Percentiles rank a stretch among this genome's conserved stretches.
Evolutionary conservation across 495 filamentous ascomycete species (phyloP).

Genomic region (Sphaerosporella brunnea): DNA sequence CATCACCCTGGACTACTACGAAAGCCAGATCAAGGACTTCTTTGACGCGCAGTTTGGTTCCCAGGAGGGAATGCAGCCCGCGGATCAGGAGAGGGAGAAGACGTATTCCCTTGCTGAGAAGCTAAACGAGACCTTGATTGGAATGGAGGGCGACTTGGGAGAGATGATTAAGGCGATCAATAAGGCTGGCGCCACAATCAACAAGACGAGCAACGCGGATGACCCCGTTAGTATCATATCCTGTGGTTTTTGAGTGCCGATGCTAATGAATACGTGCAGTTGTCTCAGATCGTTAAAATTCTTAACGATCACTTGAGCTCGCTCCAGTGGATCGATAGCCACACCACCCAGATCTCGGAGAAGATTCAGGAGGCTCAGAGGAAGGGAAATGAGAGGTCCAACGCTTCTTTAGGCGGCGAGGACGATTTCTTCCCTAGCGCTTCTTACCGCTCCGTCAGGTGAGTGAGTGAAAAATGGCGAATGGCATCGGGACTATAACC

Average conservation of each 20-base stretch:
- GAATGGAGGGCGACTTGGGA: conserved; percentile 75
- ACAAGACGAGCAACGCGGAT: conserved; percentile 71
- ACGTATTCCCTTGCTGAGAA: conserved; percentile 88
- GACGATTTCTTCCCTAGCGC: conserved; percentile 29
- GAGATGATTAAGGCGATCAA: conserved; percentile 99
- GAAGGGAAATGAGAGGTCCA: conserved; percentile 16
- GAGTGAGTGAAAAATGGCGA: background rate
- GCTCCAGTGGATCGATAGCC: conserved; percentile 70
- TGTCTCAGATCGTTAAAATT: conserved; percentile 83
- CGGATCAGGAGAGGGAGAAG: conserved; percentile 83
- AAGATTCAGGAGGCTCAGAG: conserved; percentile 25
- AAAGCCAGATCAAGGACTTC: conserved; percentile 72
- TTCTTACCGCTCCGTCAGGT: background rate
- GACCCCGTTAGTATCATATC: conserved; percentile 51
- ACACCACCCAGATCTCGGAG: conserved; percentile 15
- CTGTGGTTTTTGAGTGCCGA: background rate
- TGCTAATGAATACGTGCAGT: conserved; percentile 40
- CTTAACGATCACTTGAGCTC: conserved; percentile 80
- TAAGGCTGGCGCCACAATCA: conserved; percentile 59
- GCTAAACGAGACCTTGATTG: conserved; percentile 66
- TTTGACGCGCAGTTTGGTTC: conserved; percentile 49
- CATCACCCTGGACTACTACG: conserved; percentile 71
- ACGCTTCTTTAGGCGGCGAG: conserved; percentile 77
- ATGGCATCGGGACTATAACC: background rate
- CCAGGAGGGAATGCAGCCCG: conserved; percentile 58